These are phyloP conservation scores for Metrosideros polymorpha DNA, from an alignment of 441 rosid genomes.

Conservation along the genomic window DNA sequence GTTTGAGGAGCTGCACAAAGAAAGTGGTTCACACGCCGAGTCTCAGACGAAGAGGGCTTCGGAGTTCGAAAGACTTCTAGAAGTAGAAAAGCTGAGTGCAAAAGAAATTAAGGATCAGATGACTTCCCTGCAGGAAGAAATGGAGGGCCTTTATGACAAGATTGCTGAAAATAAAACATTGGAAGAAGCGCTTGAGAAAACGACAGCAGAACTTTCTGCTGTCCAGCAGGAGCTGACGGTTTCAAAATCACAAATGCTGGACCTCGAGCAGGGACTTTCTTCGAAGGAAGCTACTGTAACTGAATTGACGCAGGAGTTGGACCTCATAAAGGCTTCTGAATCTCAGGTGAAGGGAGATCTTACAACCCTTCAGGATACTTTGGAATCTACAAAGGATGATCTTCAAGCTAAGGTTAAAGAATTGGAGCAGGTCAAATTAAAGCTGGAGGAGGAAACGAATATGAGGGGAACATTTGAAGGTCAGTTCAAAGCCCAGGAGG, in stretches of 20 bases:
- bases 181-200: slow-evolving; percentile 60
- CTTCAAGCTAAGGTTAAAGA: slow-evolving; percentile 40
- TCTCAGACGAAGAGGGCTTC: slow-evolving; percentile 62
- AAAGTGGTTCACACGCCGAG: slow-evolving; percentile 74
- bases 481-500: slow-evolving; percentile 26
- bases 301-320: slow-evolving; percentile 54
- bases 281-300: slow-evolving; percentile 53
- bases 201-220: slow-evolving; percentile 49
- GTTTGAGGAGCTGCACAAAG: slow-evolving; percentile 75
- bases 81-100: slow-evolving; percentile 41
- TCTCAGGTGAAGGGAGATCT: slow-evolving; percentile 53
- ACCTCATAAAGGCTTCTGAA: slow-evolving; percentile 56
- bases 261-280: slow-evolving; percentile 49
- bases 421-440: slow-evolving; percentile 38
- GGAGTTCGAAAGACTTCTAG: slow-evolving; percentile 72
- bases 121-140: slow-evolving; percentile 55
- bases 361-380: slow-evolving; percentile 35
- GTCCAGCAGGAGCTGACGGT: slow-evolving; percentile 56
- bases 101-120: slow-evolving; percentile 60
- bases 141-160: slow-evolving; percentile 54
- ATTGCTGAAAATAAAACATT: slow-evolving; percentile 58
- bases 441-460: slow-evolving; percentile 44
- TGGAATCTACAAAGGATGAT: slow-evolving; percentile 37
- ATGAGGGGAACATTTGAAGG: slow-evolving; percentile 35
- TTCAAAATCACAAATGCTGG: slow-evolving; percentile 49